Evolutionary conservation across 192 early-diverging fungal species (phyloP).

Genomic region (Thamnidium elegans): DNA sequence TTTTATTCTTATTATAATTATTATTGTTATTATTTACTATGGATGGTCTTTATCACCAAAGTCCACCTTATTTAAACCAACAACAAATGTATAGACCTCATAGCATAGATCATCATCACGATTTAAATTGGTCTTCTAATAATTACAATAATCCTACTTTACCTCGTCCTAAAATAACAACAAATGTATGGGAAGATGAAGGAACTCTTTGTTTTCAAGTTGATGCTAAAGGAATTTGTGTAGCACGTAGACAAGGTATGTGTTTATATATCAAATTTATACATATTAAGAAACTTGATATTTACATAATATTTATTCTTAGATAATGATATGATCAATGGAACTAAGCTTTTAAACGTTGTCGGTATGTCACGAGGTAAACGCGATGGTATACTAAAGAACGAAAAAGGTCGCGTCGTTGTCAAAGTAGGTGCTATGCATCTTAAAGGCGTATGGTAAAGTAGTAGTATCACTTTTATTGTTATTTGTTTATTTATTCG

Average conservation of each 20-base stretch:
- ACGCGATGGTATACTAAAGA: slow-evolving; percentile 81
- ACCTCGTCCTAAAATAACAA: slow-evolving; percentile 51
- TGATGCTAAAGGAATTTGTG: slow-evolving; percentile 74
- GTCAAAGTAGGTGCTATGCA: slow-evolving; percentile 85
- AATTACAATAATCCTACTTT: background rate
- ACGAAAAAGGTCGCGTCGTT: slow-evolving; percentile 79
- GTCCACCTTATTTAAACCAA: no score
- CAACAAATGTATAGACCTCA: no score
- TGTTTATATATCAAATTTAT: background rate
- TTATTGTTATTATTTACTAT: no score
- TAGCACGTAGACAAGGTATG: slow-evolving; percentile 69
- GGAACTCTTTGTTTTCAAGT: slow-evolving; percentile 77
- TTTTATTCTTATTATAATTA: no score
- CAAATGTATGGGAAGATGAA: slow-evolving; percentile 82
- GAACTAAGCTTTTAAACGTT: slow-evolving; percentile 82
- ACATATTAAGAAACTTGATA: background rate
- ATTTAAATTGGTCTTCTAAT: background rate
- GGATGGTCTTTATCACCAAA: no score
- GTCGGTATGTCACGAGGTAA: slow-evolving; percentile 84
- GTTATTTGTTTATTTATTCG: background rate
- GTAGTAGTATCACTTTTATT: slow-evolving; percentile 2
- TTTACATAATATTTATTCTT: slow-evolving; percentile 22
- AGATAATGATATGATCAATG: slow-evolving; percentile 86
- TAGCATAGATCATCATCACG: no score
- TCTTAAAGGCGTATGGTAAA: slow-evolving; percentile 81